Conservation (phyloP, 1,139 yeast species). For the Candida gigantensis region DNA sequence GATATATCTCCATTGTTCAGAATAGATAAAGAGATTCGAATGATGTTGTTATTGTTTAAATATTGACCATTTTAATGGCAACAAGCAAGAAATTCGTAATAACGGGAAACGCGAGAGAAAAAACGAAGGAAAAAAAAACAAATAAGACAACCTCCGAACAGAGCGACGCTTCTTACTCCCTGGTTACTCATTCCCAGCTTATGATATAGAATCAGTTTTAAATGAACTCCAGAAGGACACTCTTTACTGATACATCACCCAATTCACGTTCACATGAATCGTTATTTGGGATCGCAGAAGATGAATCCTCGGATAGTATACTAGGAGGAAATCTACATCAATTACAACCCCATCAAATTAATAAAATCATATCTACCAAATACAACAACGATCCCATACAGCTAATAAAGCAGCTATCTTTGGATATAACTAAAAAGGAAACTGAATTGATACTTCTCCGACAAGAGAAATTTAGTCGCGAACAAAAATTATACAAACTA, state of each 20-base stretch:
- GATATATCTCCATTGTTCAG: no score
- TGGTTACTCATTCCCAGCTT: no score
- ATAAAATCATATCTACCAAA: slow-evolving; percentile 29
- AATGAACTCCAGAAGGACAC: background rate
- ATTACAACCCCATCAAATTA: slow-evolving; percentile 35
- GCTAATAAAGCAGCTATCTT: slow-evolving; percentile 49
- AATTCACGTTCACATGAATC: no score
- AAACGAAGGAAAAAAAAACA: no score
- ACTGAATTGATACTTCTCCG: slow-evolving; percentile 45
- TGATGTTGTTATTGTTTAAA: no score
- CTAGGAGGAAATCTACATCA: slow-evolving; percentile 24
- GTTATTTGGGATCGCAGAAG: background rate
- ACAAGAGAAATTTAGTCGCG: slow-evolving; percentile 23
- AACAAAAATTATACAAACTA: slow-evolving; percentile 39
- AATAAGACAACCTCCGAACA: no score
- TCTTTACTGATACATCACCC: background rate
- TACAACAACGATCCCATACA: slow-evolving; percentile 40
- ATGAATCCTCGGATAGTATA: background rate
- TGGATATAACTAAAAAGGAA: slow-evolving; percentile 51
- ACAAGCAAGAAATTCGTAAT: no score
- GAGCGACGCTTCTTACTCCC: no score
- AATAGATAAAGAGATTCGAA: no score
- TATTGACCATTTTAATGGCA: no score
- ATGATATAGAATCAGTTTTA: no score
- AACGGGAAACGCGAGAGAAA: no score